A percentile compares a stretch with the other conserved stretches of the same genome.
phyloP scores from a whole-genome alignment of 2,329 filamentous ascomycete species.

The Aspergillaceae sp. region DNA sequence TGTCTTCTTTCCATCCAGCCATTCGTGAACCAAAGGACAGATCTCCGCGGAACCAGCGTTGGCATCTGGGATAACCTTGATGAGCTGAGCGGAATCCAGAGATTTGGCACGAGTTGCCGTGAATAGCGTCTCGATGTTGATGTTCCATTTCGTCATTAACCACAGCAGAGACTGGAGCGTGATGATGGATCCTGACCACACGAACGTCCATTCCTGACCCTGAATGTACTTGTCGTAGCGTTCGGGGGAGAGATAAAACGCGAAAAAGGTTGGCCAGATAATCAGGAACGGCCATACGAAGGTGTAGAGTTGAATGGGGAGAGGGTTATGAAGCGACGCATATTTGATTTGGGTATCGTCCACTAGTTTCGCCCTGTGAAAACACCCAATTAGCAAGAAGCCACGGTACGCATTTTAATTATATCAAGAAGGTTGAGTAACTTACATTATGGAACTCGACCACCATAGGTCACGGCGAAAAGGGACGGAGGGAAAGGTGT shows the following conservation, averaged over 20 bases:
- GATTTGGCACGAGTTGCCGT: slow-evolving; percentile 63
- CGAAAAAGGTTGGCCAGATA: slow-evolving; percentile 84
- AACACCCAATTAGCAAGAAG: not conserved
- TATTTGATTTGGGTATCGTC: slow-evolving; percentile 83
- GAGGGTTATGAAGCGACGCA: slow-evolving; percentile 79
- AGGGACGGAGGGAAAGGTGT: not conserved
- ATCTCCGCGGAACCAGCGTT: slow-evolving; percentile 89
- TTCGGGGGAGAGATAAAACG: slow-evolving; percentile 72
- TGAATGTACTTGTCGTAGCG: slow-evolving; percentile 86
- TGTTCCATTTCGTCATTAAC: slow-evolving; percentile 97
- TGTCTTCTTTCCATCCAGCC: slow-evolving; percentile 63
- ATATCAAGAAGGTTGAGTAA: slow-evolving; percentile 6
- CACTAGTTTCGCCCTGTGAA: slow-evolving; percentile 67
- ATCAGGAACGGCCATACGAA: slow-evolving; percentile 92
- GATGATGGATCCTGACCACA: slow-evolving; percentile 82
- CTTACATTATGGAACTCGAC: slow-evolving; percentile 28
- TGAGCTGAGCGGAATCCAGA: slow-evolving; percentile 67
- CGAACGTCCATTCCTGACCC: slow-evolving; percentile 96
- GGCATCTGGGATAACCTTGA: slow-evolving; percentile 83
- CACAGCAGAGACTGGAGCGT: slow-evolving; percentile 82
- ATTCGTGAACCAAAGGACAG: slow-evolving; percentile 69
- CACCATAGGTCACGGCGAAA: slow-evolving; percentile 15
- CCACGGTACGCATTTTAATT: slow-evolving; percentile 4
- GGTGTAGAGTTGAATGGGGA: slow-evolving; percentile 69
- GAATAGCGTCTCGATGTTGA: slow-evolving; percentile 73